Evolutionary conservation across 148 eudicot genomes (phyloP).

Genomic region (Rheum nobile): DNA sequence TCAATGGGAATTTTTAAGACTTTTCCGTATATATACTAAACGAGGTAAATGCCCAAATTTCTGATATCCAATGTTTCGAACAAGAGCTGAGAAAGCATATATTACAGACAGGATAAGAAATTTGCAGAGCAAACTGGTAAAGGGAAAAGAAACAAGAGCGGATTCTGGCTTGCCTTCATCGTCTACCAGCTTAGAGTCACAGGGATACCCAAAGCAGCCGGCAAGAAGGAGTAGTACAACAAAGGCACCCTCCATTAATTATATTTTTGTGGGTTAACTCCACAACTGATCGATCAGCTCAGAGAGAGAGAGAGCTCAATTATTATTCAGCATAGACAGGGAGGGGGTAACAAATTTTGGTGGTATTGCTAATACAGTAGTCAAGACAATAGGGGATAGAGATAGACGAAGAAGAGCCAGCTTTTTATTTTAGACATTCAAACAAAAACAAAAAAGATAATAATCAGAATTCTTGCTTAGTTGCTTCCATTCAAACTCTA

Average conservation of each 20-base stretch:
- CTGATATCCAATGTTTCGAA: background rate
- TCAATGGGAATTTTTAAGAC: background rate
- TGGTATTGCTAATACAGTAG: too few relatives aligned
- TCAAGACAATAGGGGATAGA: background rate
- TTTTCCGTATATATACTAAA: too few relatives aligned
- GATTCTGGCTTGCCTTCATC: conserved; percentile 18
- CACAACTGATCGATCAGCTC: too few relatives aligned
- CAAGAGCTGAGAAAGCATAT: background rate
- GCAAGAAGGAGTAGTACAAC: conserved; percentile 9
- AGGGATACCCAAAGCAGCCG: conserved; percentile 13
- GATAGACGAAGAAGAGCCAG: too few relatives aligned
- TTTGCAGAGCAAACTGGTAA: background rate
- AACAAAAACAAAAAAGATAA: too few relatives aligned
- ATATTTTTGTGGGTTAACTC: background rate
- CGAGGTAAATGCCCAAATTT: background rate
- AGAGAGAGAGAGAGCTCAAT: background rate
- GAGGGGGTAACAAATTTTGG: background rate
- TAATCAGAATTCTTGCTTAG: too few relatives aligned
- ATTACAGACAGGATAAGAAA: background rate
- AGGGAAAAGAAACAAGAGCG: background rate
- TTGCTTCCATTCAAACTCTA: too few relatives aligned
- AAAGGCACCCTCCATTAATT: conserved; percentile 14
- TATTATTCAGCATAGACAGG: background rate
- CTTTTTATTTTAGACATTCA: too few relatives aligned
- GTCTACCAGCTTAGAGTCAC: conserved; percentile 14